Evolutionary conservation across 139 green algal genomes (phyloP).

Genomic region (Auxenochlorella pyrenoidosa): DNA sequence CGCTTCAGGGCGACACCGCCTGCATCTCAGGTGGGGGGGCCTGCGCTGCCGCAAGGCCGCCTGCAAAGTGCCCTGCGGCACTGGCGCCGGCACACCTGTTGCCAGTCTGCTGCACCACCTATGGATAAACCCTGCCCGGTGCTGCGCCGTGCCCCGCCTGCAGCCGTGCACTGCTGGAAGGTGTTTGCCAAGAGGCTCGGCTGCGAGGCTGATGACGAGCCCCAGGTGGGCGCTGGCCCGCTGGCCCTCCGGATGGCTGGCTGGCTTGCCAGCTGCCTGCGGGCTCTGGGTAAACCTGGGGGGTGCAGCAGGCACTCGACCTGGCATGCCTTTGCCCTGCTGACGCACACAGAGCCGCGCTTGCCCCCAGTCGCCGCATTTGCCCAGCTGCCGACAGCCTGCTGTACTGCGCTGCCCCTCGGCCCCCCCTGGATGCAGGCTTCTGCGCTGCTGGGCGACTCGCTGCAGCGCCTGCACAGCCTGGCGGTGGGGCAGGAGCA

Average conservation of each 20-base stretch:
- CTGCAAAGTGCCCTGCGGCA: background rate
- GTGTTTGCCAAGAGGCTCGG: slow-evolving; percentile 38
- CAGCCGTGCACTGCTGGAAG: slow-evolving; percentile 42
- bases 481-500: background rate
- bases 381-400: no score
- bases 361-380: no score
- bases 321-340: no score
- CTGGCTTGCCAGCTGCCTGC: no score
- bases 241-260: no score
- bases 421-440: background rate
- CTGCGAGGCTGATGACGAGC: background rate
- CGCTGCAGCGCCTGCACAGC: background rate
- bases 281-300: no score
- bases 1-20: slow-evolving; percentile 34
- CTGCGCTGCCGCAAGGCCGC: background rate
- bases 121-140: no score
- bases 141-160: background rate
- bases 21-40: slow-evolving; percentile 9
- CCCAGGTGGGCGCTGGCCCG: background rate
- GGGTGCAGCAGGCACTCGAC: no score
- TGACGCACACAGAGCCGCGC: no score
- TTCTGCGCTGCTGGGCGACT: background rate
- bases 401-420: no score
- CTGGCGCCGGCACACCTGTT: background rate
- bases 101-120: background rate